Conservation (phyloP, 495 filamentous ascomycete genomes). For the Xylaria longipes region DNA sequence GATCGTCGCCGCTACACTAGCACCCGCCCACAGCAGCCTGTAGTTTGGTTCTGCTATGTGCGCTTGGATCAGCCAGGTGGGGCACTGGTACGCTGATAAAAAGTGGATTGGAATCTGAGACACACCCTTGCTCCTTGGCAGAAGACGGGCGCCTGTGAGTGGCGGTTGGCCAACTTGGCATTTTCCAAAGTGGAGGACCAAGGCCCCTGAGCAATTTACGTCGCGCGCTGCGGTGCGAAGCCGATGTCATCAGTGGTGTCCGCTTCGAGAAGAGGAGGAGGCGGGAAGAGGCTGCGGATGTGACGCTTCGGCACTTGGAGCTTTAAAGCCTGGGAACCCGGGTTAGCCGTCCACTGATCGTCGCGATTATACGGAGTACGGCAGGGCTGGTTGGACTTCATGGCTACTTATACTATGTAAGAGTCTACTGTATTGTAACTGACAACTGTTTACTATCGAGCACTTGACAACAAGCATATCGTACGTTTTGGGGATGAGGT, state of each 20-base stretch:
- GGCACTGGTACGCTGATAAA: conserved; percentile 12
- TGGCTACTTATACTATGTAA: not conserved
- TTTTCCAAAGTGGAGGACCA: conserved; percentile 33
- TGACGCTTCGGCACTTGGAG: conserved; percentile 28
- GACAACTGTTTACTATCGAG: not conserved
- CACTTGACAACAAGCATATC: not conserved
- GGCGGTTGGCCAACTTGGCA: conserved; percentile 29
- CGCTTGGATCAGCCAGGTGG: conserved; percentile 4
- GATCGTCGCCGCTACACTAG: conserved; percentile 14
- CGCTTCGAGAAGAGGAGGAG: conserved; percentile 7
- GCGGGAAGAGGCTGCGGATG: conserved; percentile 27
- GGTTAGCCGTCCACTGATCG: conserved; percentile 21
- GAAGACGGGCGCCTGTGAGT: conserved; percentile 28
- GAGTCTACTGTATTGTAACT: not conserved
- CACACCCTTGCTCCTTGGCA: conserved; percentile 39
- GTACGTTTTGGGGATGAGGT: conserved; percentile 7
- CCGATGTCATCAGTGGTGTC: conserved; percentile 25
- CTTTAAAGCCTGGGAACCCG: not conserved
- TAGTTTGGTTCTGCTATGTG: conserved; percentile 13
- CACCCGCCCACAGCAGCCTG: conserved; percentile 12
- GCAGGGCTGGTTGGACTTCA: conserved; percentile 9
- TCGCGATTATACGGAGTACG: conserved; percentile 10
- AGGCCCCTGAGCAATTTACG: conserved; percentile 43
- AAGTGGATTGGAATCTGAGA: conserved; percentile 32
- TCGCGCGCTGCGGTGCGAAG: conserved; percentile 15